Conservation (phyloP, 179 eudicot genomes). For the Heliamphora pulchella region DNA sequence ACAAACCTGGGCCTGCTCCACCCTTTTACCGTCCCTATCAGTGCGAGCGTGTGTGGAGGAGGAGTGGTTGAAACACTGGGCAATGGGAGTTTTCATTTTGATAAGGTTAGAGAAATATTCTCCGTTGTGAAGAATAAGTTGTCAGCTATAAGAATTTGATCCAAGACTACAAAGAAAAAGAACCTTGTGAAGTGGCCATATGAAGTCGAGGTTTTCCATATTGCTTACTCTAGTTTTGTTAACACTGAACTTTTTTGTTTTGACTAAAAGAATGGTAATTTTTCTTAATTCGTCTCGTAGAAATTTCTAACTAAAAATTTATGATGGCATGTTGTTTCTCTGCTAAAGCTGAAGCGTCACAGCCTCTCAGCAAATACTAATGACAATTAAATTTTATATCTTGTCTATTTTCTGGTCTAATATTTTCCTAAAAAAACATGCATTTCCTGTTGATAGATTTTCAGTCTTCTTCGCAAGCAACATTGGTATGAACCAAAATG, state of each 20-base stretch:
- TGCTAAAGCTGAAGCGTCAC: not conserved
- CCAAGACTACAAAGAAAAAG: not conserved
- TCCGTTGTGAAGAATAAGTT: not conserved
- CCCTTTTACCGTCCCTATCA: too few species aligned
- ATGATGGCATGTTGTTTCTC: not conserved
- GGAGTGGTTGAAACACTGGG: not conserved
- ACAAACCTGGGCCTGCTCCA: too few species aligned
- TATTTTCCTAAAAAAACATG: not conserved
- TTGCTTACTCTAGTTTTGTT: not conserved
- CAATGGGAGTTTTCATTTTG: not conserved
- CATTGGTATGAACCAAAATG: slow-evolving; percentile 77
- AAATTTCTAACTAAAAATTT: not conserved
- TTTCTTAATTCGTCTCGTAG: not conserved
- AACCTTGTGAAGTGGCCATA: not conserved
- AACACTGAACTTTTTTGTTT: not conserved
- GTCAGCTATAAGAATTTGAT: not conserved
- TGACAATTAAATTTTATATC: not conserved
- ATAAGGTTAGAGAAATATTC: not conserved
- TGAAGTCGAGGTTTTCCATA: not conserved
- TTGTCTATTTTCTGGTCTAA: not conserved
- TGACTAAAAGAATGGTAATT: not conserved
- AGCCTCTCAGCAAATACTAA: not conserved
- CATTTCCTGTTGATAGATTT: slow-evolving; percentile 41
- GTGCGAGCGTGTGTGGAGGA: not conserved
- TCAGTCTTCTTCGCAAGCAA: slow-evolving; percentile 80